These are phyloP conservation scores for Yarrowia yakushimensis DNA, from an alignment of 805 yeast genomes.

Conservation along the genomic window DNA sequence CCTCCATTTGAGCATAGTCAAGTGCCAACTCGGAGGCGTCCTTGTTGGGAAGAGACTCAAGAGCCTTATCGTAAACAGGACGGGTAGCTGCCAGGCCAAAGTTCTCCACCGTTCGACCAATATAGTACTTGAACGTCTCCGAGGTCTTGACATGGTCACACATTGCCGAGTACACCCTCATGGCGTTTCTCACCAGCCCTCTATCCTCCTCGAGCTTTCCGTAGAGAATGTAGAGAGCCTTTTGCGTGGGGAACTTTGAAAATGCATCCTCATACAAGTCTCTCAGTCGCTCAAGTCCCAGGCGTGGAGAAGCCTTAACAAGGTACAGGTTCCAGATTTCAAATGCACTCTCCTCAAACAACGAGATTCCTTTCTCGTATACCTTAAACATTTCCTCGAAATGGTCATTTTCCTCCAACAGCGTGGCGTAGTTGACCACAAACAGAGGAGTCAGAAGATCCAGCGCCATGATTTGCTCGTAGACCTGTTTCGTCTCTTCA, in stretches of 20 bases:
- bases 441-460: constrained; percentile 67
- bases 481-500: constrained; percentile 42
- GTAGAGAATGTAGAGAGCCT: constrained; percentile 53
- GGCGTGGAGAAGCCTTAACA: constrained; percentile 43
- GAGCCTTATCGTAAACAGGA: constrained; percentile 50
- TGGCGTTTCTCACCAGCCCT: constrained; percentile 52
- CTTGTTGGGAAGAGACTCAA: constrained; percentile 46
- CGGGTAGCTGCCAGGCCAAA: constrained; percentile 47
- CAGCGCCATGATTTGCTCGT: constrained; percentile 53
- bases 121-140: constrained; percentile 45
- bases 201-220: constrained; percentile 57
- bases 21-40: constrained; percentile 45
- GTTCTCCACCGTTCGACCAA: constrained; percentile 42
- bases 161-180: constrained; percentile 47
- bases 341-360: constrained; percentile 56
- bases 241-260: constrained; percentile 47
- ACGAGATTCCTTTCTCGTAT: constrained; percentile 64
- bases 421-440: constrained; percentile 62
- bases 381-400: constrained; percentile 53
- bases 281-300: constrained; percentile 53
- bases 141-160: constrained; percentile 36
- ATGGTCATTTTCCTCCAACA: constrained; percentile 48
- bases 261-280: constrained; percentile 73
- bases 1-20: constrained; percentile 49
- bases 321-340: constrained; percentile 74